Percentiles rank a stretch among this genome's conserved stretches.
phyloP scores from a whole-genome alignment of 805 yeast species.

The Sugiyamaella lignohabitans region DNA sequence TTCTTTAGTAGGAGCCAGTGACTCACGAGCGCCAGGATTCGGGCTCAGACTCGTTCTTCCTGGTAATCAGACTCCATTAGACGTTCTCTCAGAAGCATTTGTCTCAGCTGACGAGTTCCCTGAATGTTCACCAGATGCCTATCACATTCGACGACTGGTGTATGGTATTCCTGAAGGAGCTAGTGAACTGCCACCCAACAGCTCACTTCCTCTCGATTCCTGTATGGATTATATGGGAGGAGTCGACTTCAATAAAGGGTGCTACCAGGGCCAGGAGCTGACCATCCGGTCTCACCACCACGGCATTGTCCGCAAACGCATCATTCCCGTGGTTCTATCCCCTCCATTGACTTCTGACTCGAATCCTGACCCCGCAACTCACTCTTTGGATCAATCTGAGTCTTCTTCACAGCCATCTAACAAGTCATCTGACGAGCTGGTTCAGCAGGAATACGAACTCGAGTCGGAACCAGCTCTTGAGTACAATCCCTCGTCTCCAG shows the following conservation, averaged over 20 bases:
- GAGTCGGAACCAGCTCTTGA: conserved; percentile 3
- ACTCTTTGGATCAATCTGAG: not conserved
- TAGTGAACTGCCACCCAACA: conserved; percentile 41
- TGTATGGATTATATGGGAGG: conserved; percentile 79
- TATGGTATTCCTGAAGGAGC: conserved; percentile 51
- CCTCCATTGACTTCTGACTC: not conserved
- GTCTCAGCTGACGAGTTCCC: conserved; percentile 13
- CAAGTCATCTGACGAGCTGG: not conserved
- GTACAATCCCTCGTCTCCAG: conserved; percentile 15
- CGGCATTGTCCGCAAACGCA: conserved; percentile 76
- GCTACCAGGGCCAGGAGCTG: conserved; percentile 94
- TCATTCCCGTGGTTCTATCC: conserved; percentile 57
- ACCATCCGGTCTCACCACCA: conserved; percentile 82
- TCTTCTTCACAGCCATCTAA: too few relatives aligned
- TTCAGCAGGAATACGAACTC: not conserved
- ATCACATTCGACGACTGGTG: conserved; percentile 40
- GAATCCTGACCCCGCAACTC: not conserved
- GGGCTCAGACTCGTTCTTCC: conserved; percentile 41
- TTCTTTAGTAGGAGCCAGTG: conserved; percentile 44
- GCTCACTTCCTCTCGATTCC: conserved; percentile 72
- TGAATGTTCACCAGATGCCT: conserved; percentile 24
- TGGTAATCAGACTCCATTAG: conserved; percentile 17
- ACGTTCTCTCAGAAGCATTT: conserved; percentile 11
- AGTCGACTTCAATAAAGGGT: conserved; percentile 83
- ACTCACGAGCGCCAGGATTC: conserved; percentile 56